Conservation (phyloP, 2,329 filamentous ascomycete species). For the Leptosphaerulina australis region DNA sequence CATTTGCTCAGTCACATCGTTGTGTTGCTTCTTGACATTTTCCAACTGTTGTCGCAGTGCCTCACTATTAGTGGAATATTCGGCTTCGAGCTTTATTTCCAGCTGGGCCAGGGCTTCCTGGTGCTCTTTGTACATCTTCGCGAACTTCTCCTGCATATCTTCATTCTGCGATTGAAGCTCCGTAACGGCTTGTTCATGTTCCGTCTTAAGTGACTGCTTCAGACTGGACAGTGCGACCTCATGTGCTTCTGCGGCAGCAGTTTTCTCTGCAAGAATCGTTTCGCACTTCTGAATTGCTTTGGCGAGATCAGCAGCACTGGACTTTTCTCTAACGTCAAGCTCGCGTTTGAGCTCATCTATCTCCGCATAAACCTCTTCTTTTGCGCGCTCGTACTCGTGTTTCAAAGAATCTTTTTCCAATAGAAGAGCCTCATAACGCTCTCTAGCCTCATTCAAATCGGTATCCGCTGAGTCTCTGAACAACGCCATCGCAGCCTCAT, state of each 20-base stretch:
- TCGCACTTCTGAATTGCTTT: conserved; percentile 21
- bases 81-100: conserved; percentile 37
- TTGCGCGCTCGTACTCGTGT: conserved; percentile 26
- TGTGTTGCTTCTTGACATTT: conserved; percentile 34
- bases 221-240: conserved; percentile 35
- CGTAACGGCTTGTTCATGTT: conserved; percentile 33
- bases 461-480: conserved; percentile 23
- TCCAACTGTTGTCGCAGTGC: conserved; percentile 37
- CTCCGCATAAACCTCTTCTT: conserved; percentile 10
- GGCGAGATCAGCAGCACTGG: conserved; percentile 12
- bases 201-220: conserved; percentile 34
- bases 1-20: conserved; percentile 38
- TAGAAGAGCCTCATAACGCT: conserved; percentile 27
- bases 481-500: conserved; percentile 29
- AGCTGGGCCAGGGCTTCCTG: conserved; percentile 40
- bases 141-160: conserved; percentile 28
- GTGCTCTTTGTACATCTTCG: conserved; percentile 39
- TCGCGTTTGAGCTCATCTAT: conserved; percentile 9
- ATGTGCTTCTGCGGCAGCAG: conserved; percentile 36
- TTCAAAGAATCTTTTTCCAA: conserved; percentile 35
- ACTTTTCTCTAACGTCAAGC: conserved; percentile 11
- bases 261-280: conserved; percentile 26
- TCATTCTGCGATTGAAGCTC: conserved; percentile 37
- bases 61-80: conserved; percentile 36
- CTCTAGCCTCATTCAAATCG: conserved; percentile 19